Percentiles rank a stretch among this genome's conserved stretches.
phyloP scores from a whole-genome alignment of 805 yeast species.

The Groenewaldozyma salmanticensis region DNA sequence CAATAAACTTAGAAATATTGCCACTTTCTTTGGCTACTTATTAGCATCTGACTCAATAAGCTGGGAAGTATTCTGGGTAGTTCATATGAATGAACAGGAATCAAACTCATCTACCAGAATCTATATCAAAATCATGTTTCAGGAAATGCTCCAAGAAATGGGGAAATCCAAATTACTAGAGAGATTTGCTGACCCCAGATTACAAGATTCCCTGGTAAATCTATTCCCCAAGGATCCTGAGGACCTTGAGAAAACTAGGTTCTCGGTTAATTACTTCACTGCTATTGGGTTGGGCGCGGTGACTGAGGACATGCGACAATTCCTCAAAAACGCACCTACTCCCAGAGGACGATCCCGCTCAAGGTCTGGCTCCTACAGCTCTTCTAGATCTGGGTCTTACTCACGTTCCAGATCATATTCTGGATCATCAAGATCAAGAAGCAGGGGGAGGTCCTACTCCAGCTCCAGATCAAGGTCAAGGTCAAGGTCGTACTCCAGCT shows the following conservation, averaged over 20 bases:
- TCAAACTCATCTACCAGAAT: conserved; percentile 76
- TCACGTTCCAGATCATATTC: conserved; percentile 12
- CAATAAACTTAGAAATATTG: conserved; percentile 64
- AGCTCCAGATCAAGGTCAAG: conserved; percentile 10
- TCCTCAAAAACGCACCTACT: conserved; percentile 21
- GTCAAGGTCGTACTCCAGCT: conserved; percentile 18
- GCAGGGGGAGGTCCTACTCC: conserved; percentile 15
- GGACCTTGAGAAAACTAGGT: conserved; percentile 34
- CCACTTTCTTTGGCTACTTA: conserved; percentile 79
- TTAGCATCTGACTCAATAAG: conserved; percentile 60
- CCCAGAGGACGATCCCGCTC: conserved; percentile 11
- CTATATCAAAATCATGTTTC: conserved; percentile 69
- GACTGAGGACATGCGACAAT: conserved; percentile 72
- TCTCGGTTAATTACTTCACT: conserved; percentile 83
- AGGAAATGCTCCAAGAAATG: conserved; percentile 66
- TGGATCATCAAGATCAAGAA: conserved; percentile 6
- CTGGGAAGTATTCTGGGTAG: conserved; percentile 47
- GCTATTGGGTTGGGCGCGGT: conserved; percentile 82
- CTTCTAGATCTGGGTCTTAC: conserved; percentile 16
- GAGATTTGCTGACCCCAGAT: conserved; percentile 43
- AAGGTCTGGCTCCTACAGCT: conserved; percentile 5
- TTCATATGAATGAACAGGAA: conserved; percentile 56
- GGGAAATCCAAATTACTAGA: conserved; percentile 46
- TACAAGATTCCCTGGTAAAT: conserved; percentile 41
- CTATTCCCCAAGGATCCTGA: conserved; percentile 48